Evolutionary conservation across 371 early-diverging fungal species (phyloP), one percentile per base, ranked within the genome.

Genomic region (Mortierella sp.): DNA sequence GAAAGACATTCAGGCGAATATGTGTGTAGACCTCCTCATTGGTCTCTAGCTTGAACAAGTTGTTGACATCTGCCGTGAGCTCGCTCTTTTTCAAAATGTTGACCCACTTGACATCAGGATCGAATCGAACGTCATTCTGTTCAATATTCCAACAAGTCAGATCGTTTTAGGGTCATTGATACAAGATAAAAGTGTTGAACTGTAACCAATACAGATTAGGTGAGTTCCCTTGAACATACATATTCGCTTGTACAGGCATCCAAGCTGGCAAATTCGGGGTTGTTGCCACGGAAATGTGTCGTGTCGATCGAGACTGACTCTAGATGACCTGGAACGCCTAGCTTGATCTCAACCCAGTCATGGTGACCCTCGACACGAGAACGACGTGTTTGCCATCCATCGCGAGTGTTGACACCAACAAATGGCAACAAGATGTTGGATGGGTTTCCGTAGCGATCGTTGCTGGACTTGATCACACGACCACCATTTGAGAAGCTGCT

Each of bases 331-430:
- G 87, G 81, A 71, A 83, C 86, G 43, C 94, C 95, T 55, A 96
- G 85, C 63, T 87, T 84, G 62, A 96, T 83, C 30, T 93, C 85
- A 16, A 90, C 92, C 89, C 90, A 92, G 75, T 97, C 95, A 55
- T 80, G 76, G 76, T 93, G 88, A 51, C 86, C 86, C 4, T 85
- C 75, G 5, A 72, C 80, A 60, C 89, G 89, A 23, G 89, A 87
- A 30, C 92, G 89, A 59, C 85, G 84, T 7, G 93, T 93, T 75
- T 92, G 90, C 94, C 94, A 93, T 12, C 95, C 95, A 68, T 90
- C 89, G 51, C 90, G 91, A 77, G 85, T 86, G 64, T 87, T 87
- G n/a, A 81, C 57, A 14, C 92, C 92, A 60, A 87, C 86, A 16
- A 91, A 91, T 12, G 95, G 94, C 69, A 94, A 84, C 44, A 94